These are phyloP conservation scores for Elsinoe arachidis DNA, from an alignment of 2,329 filamentous ascomycete species.

Conservation along the genomic window DNA sequence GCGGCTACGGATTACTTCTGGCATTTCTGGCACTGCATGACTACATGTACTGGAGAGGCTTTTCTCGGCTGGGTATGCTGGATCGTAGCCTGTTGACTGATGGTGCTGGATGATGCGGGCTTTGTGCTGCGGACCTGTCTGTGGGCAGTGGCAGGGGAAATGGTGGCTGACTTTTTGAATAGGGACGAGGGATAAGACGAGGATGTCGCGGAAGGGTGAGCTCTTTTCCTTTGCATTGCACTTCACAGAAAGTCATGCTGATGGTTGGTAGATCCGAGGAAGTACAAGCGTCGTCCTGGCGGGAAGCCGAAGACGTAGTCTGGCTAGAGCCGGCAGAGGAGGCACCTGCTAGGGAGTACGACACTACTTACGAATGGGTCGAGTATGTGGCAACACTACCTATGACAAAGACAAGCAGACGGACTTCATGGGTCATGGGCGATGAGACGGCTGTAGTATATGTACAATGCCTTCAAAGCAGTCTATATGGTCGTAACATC, in stretches of 20 bases:
- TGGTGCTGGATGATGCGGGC: too few relatives aligned
- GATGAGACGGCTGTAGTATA: too few relatives aligned
- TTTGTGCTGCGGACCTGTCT: background rate
- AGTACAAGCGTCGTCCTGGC: constrained; percentile 49
- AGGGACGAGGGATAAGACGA: constrained; percentile 61
- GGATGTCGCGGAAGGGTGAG: constrained; percentile 61
- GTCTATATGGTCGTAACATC: background rate
- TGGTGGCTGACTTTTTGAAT: background rate
- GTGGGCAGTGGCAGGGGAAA: too few relatives aligned
- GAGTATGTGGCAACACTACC: background rate
- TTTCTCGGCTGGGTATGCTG: too few relatives aligned
- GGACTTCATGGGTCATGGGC: too few relatives aligned
- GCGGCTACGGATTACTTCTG: too few relatives aligned
- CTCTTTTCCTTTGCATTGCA: background rate
- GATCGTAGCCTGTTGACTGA: too few relatives aligned
- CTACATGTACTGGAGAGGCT: too few relatives aligned
- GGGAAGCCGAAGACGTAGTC: constrained; percentile 18
- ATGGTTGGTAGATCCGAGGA: constrained; percentile 51
- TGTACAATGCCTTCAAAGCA: background rate
- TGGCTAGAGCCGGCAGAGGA: background rate
- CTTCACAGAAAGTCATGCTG: background rate
- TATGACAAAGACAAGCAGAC: too few relatives aligned
- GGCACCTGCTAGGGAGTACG: background rate
- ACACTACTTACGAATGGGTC: background rate
- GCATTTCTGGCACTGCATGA: too few relatives aligned